Evolutionary conservation across 2,329 filamentous ascomycete species (phyloP).

Genomic region (Pestalotiopsis sp.): DNA sequence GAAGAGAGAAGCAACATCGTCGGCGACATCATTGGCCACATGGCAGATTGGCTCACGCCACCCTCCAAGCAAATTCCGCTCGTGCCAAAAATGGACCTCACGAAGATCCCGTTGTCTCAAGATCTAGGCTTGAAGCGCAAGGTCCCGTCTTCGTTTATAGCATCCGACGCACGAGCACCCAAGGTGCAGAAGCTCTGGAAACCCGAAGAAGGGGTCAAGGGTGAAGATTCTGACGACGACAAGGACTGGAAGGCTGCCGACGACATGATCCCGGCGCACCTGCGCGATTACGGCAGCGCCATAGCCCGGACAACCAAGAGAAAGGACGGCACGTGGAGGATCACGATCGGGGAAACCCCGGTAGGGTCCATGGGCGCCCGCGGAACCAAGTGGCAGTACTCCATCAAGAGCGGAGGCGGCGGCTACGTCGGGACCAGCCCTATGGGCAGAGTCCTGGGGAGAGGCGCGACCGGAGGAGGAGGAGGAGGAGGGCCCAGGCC

Average conservation of each 20-base stretch:
- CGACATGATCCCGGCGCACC: neutral
- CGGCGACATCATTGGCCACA: neutral
- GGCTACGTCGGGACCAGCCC: no score
- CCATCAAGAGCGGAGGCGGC: no score
- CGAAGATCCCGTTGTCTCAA: slow-evolving; percentile 21
- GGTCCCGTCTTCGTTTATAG: slow-evolving; percentile 27
- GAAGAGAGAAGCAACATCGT: neutral
- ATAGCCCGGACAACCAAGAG: slow-evolving; percentile 3
- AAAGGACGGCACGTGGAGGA: neutral
- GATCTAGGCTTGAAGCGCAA: slow-evolving; percentile 30
- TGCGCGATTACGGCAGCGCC: neutral
- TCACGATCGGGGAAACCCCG: neutral
- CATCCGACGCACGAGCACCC: neutral
- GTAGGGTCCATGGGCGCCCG: neutral
- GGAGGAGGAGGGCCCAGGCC: neutral
- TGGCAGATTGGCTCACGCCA: slow-evolving; percentile 8
- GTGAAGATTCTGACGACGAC: neutral
- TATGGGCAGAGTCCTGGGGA: no score
- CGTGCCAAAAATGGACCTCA: slow-evolving; percentile 20
- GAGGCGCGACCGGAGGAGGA: no score
- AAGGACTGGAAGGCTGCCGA: neutral
- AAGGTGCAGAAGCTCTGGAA: neutral
- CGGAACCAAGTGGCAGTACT: neutral
- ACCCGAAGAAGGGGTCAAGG: neutral
- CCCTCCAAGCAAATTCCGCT: slow-evolving; percentile 19